These are phyloP conservation scores for Detonula confervacea DNA, from an alignment of 352 stramenopile species.

Conservation along the genomic window DNA sequence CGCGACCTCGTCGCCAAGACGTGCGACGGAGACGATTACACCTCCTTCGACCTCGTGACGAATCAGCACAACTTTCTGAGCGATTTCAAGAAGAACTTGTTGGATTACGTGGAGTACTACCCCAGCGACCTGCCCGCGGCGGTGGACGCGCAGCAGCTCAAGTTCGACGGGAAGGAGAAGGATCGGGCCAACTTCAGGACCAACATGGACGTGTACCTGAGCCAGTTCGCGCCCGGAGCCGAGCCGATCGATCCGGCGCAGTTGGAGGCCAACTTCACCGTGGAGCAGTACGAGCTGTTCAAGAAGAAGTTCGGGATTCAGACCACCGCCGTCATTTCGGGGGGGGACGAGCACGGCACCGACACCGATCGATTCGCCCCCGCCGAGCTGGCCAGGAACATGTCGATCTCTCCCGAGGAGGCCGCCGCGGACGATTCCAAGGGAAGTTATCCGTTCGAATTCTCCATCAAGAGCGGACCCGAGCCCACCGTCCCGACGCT, in stretches of 20 bases:
- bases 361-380: slow-evolving; percentile 63
- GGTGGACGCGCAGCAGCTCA: slow-evolving; percentile 60
- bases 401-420: slow-evolving; percentile 57
- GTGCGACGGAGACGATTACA: slow-evolving; percentile 56
- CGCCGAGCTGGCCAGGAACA: slow-evolving; percentile 63
- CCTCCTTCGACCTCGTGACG: slow-evolving; percentile 36
- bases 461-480: slow-evolving; percentile 58
- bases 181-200: slow-evolving; percentile 71
- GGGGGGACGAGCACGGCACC: slow-evolving; percentile 59
- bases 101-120: slow-evolving; percentile 67
- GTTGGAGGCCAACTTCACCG: slow-evolving; percentile 68
- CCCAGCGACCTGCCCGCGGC: slow-evolving; percentile 71
- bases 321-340: slow-evolving; percentile 75
- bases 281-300: slow-evolving; percentile 78
- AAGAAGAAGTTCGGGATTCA: slow-evolving; percentile 80
- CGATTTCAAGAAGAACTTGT: slow-evolving; percentile 80
- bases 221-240: slow-evolving; percentile 68
- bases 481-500: slow-evolving; percentile 25
- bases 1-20: slow-evolving; percentile 67
- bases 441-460: slow-evolving; percentile 65
- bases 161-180: slow-evolving; percentile 80
- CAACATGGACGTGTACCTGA: slow-evolving; percentile 78
- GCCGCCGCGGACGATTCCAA: slow-evolving; percentile 9
- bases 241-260: slow-evolving; percentile 62
- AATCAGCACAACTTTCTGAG: slow-evolving; percentile 56